A percentile compares a stretch with the other conserved stretches of the same genome.
Conservation (phyloP, 352 stramenopile genomes). For the Blastocystis sp. region DNA sequence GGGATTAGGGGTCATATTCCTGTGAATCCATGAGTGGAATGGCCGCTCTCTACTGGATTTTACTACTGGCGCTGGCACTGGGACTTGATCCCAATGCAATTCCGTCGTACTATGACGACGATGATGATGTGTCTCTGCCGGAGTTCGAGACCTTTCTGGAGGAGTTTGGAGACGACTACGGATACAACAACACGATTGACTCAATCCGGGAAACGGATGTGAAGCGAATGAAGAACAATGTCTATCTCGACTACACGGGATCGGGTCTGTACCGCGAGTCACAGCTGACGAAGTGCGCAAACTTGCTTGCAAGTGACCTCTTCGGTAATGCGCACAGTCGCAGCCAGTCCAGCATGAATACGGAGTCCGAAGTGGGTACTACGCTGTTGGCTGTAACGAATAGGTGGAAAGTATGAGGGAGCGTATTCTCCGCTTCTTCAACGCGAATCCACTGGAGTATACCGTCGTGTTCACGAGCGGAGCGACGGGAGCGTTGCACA, state of each 20-base stretch:
- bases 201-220: slow-evolving; percentile 46
- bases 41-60: not conserved
- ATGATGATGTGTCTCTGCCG: slow-evolving; percentile 13
- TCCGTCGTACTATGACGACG: slow-evolving; percentile 24
- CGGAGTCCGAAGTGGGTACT: slow-evolving; percentile 30
- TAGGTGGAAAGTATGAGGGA: slow-evolving; percentile 44
- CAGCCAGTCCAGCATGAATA: slow-evolving; percentile 54
- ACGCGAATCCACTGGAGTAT: slow-evolving; percentile 35
- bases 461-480: slow-evolving; percentile 63
- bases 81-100: slow-evolving; percentile 4
- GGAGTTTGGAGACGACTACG: slow-evolving; percentile 45
- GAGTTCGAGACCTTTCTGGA: slow-evolving; percentile 56
- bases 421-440: slow-evolving; percentile 48
- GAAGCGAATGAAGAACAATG: slow-evolving; percentile 4
- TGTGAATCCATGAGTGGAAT: not conserved
- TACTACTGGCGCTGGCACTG: not conserved
- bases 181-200: slow-evolving; percentile 49
- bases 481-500: slow-evolving; percentile 56
- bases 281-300: slow-evolving; percentile 26
- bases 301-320: not conserved
- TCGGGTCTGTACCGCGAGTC: slow-evolving; percentile 59
- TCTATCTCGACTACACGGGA: slow-evolving; percentile 68
- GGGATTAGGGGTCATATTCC: too few relatives aligned
- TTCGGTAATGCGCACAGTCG: slow-evolving; percentile 64
- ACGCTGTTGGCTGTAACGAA: not conserved